phyloP scores from a whole-genome alignment of 176 grass and related monocot species.

The Aegilops longissima region DNA sequence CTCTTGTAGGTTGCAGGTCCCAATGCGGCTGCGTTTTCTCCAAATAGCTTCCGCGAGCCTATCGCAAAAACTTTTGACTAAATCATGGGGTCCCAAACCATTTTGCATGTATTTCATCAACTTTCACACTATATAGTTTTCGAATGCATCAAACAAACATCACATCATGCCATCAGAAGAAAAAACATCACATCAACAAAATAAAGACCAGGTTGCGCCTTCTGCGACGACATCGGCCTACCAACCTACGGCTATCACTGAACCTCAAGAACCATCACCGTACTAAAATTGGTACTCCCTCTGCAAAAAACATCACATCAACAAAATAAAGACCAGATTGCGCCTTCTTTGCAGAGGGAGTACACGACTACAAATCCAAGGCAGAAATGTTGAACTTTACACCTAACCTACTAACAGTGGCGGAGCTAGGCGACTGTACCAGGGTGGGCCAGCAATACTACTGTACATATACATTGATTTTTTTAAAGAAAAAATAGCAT shows the following conservation, averaged over 20 bases:
- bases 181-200: background rate
- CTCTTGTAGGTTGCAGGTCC: background rate
- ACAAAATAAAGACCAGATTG: no score
- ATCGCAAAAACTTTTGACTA: background rate
- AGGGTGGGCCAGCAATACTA: no score
- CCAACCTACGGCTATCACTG: background rate
- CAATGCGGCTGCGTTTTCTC: background rate
- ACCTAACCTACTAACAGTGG: background rate
- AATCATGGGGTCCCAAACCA: background rate
- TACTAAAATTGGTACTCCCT: background rate
- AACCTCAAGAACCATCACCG: background rate
- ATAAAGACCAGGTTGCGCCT: background rate
- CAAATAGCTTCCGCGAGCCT: background rate
- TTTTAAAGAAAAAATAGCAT: no score
- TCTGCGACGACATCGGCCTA: background rate
- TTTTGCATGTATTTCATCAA: background rate
- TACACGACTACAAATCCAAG: background rate
- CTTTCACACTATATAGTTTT: background rate
- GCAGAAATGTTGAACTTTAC: background rate
- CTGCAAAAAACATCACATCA: no score
- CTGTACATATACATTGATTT: no score
- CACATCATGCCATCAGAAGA: background rate
- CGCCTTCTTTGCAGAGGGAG: background rate
- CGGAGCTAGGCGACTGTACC: no score
- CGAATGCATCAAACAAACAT: conserved; percentile 5